phyloP scores from a whole-genome alignment of 1,284 basidiomycete genomes.

The Ceratobasidium papillatum region DNA sequence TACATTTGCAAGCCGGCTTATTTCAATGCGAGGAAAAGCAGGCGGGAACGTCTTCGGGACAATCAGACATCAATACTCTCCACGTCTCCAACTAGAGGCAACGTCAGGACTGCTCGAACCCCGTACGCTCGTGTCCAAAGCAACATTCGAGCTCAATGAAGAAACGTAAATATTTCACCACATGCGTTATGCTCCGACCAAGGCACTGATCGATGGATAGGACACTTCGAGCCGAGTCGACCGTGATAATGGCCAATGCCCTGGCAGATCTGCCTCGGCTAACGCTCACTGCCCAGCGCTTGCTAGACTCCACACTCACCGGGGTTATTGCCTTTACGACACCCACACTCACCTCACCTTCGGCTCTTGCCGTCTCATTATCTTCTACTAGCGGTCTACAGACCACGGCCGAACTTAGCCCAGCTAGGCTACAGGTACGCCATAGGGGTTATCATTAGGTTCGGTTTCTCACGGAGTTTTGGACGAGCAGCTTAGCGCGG shows the following conservation, averaged over 20 bases:
- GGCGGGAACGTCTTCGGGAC: conserved; percentile 64
- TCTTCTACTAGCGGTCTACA: conserved; percentile 24
- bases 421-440: conserved; percentile 28
- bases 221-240: conserved; percentile 36
- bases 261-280: conserved; percentile 32
- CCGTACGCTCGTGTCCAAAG: conserved; percentile 29
- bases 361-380: conserved; percentile 36
- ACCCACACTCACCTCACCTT: conserved; percentile 9
- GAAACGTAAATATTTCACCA: conserved; percentile 8
- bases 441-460: background rate
- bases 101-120: conserved; percentile 44
- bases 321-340: conserved; percentile 38
- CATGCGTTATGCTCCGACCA: background rate
- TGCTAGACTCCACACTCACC: conserved; percentile 35
- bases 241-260: conserved; percentile 12
- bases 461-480: conserved; percentile 4
- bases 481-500: conserved; percentile 18
- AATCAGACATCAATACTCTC: conserved; percentile 69
- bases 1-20: conserved; percentile 29
- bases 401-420: conserved; percentile 27
- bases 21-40: conserved; percentile 48
- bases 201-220: conserved; percentile 19
- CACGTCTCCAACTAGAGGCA: conserved; percentile 62
- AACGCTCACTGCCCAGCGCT: conserved; percentile 25
- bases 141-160: conserved; percentile 25